These are phyloP conservation scores for Termitomyces sp. DNA, from an alignment of 768 basidiomycete species.

Conservation along the genomic window DNA sequence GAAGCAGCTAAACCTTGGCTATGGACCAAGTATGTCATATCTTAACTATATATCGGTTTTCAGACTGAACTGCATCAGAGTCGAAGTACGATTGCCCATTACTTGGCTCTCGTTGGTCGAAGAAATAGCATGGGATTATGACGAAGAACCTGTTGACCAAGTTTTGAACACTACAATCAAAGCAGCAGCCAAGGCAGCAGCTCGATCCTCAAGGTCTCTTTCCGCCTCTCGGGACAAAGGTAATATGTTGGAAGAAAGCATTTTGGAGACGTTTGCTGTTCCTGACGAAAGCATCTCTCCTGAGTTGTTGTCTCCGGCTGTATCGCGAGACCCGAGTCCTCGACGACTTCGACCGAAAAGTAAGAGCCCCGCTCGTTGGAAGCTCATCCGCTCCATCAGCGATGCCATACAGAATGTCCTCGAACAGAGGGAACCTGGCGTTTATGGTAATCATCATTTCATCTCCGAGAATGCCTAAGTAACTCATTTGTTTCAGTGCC, in stretches of 20 bases:
- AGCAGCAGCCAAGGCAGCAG: constrained; percentile 58
- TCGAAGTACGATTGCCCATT: constrained; percentile 81
- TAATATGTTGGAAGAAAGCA: constrained; percentile 51
- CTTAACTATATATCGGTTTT: background rate
- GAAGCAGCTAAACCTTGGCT: constrained; percentile 85
- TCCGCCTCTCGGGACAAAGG: constrained; percentile 30
- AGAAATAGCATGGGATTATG: constrained; percentile 70
- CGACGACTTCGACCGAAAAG: constrained; percentile 70
- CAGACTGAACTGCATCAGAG: constrained; percentile 19
- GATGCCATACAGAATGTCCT: constrained; percentile 72
- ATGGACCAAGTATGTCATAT: constrained; percentile 56
- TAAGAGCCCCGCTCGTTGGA: constrained; percentile 80
- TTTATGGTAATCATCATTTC: constrained; percentile 49
- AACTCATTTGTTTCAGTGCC: constrained; percentile 42
- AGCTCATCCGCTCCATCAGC: constrained; percentile 72
- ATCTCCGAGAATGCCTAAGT: background rate
- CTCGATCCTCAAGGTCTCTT: constrained; percentile 37
- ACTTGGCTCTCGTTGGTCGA: constrained; percentile 81
- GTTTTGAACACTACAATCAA: constrained; percentile 66
- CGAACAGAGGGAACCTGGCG: constrained; percentile 54
- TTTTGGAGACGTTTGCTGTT: constrained; percentile 50
- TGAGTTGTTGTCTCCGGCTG: constrained; percentile 73
- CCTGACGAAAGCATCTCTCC: constrained; percentile 70
- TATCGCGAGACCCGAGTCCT: constrained; percentile 81
- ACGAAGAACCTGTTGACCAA: constrained; percentile 56